Base-by-base conservation (phyloP, 2,329 filamentous ascomycete species). In the Aspergillus costaricaensis region DNA sequence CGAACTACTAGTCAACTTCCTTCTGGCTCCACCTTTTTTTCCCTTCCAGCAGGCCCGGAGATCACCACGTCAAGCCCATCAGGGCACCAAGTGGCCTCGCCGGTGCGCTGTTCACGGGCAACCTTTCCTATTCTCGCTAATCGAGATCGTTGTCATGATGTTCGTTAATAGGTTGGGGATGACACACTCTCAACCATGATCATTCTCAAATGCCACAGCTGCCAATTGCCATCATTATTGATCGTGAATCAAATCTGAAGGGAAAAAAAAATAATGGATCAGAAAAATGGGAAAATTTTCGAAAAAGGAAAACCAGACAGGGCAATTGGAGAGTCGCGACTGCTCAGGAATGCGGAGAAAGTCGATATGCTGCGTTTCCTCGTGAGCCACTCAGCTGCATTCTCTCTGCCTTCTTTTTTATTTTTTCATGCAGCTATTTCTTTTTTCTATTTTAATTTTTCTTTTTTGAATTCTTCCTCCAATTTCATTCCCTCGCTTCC, bases 341-440 rank as follows among this genome's bases (percentile, higher is more conserved):
- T 44, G 43, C 57, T 59, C 57, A 55, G 57, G 57, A 59, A 59
- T 59, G 57, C 57, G 27, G 50, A 49, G 57, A 59, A 32, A 23
- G 54, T 58, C 32, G 49, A 55, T n/a, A 41, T 58, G 48, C 39
- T 43, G 55, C 38, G 17, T 21, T 39, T 50, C 27, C 17, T 57
- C 27, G 55, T 52, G 52, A 55, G 52, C 52, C 52, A 55, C 53
- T 55, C 53, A 47, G 21, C 53, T 30, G 43, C 5, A 21, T 9
- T 32, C 25, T 41, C 30, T 41, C 30, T 17, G 17, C 19, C 32
- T 36, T 36, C 21, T 55, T 47, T 47, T 47, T 36, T 15, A 2
- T 17, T 19, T 55, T 36, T 36, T 36, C 12, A 36, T 36, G 32
- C 32, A 36, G 32, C 12, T 12, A 48, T 38, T 54, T 39, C n/a